These are phyloP conservation scores for Phoma sp. DNA, from an alignment of 2,329 filamentous ascomycete species.

Conservation along the genomic window DNA sequence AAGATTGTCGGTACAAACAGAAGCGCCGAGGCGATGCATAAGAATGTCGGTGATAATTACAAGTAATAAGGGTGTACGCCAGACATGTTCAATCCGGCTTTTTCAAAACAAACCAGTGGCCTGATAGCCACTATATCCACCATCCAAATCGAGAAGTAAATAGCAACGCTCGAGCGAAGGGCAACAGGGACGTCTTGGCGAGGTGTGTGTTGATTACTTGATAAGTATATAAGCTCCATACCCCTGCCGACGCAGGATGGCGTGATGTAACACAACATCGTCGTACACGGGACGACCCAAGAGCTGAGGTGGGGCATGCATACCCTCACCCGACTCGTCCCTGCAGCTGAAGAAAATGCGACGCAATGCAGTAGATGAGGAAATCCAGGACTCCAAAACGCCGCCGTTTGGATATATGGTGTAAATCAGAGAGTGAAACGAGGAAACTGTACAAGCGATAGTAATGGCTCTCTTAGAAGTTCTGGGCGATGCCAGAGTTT, in stretches of 20 bases:
- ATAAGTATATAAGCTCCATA: slow-evolving; percentile 3
- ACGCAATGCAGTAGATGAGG: slow-evolving; percentile 13
- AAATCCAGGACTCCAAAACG: slow-evolving; percentile 15
- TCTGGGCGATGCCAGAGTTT: slow-evolving; percentile 93
- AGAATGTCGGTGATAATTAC: slow-evolving; percentile 15
- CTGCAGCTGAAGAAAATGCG: slow-evolving; percentile 17
- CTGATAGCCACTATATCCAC: slow-evolving; percentile 2
- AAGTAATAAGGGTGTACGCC: slow-evolving; percentile 4
- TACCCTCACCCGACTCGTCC: slow-evolving; percentile 15
- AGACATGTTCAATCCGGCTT: slow-evolving; percentile 4
- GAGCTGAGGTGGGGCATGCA: slow-evolving; percentile 20
- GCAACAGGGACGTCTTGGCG: not conserved
- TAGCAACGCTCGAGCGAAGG: not conserved
- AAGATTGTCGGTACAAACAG: slow-evolving; percentile 2
- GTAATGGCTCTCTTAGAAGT: slow-evolving; percentile 69
- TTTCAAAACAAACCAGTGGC: not conserved
- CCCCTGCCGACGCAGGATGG: slow-evolving; percentile 3
- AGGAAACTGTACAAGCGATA: slow-evolving; percentile 12
- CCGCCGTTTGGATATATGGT: slow-evolving; percentile 20
- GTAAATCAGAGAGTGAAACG: slow-evolving; percentile 9
- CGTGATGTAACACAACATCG: slow-evolving; percentile 11
- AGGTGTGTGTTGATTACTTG: not conserved
- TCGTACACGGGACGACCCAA: slow-evolving; percentile 12
- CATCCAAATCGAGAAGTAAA: not conserved
- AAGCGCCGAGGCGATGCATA: slow-evolving; percentile 17